Percentiles rank a stretch among this genome's conserved stretches.
Evolutionary conservation across 2,329 filamentous ascomycete species (phyloP).

Genomic region (Cercospora sesami): DNA sequence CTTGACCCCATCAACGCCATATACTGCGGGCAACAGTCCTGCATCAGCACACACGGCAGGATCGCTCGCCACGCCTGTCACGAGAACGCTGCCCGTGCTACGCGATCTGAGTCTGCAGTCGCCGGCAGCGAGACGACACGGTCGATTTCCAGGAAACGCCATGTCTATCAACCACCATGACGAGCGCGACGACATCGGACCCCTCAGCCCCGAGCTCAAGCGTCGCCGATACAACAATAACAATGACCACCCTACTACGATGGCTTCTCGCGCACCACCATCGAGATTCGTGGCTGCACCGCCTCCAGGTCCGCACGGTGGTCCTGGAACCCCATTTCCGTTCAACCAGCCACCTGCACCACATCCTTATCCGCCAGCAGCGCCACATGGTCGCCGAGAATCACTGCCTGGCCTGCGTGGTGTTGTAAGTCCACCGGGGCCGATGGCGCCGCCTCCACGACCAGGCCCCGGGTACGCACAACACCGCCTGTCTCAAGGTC

Average conservation of each 20-base stretch:
- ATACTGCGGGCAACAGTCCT: slow-evolving; percentile 33
- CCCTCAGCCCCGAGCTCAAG: slow-evolving; percentile 59
- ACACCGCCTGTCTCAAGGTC: slow-evolving; percentile 38
- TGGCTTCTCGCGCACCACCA: slow-evolving; percentile 42
- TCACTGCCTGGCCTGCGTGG: slow-evolving; percentile 46
- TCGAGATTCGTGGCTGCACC: slow-evolving; percentile 32
- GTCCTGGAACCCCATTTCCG: slow-evolving; percentile 44
- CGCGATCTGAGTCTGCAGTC: slow-evolving; percentile 41
- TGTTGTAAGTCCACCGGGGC: slow-evolving; percentile 37
- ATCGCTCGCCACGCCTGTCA: slow-evolving; percentile 37
- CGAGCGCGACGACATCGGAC: slow-evolving; percentile 46
- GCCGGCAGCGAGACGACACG: slow-evolving; percentile 34
- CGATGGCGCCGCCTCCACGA: slow-evolving; percentile 58
- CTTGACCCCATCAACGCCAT: slow-evolving; percentile 62
- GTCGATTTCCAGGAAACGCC: slow-evolving; percentile 32
- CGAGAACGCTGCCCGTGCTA: slow-evolving; percentile 40
- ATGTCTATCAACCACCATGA: slow-evolving; percentile 37
- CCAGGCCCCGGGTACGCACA: slow-evolving; percentile 42
- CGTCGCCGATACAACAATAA: slow-evolving; percentile 58
- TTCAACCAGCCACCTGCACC: slow-evolving; percentile 42
- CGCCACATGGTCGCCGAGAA: slow-evolving; percentile 37
- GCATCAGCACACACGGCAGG: slow-evolving; percentile 36
- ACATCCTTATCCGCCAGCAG: slow-evolving; percentile 44
- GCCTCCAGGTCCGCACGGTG: slow-evolving; percentile 22
- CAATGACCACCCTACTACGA: slow-evolving; percentile 42